A percentile compares a stretch with the other conserved stretches of the same genome.
phyloP scores from a whole-genome alignment of 306 rosid species.

The Spatholobus suberectus region DNA sequence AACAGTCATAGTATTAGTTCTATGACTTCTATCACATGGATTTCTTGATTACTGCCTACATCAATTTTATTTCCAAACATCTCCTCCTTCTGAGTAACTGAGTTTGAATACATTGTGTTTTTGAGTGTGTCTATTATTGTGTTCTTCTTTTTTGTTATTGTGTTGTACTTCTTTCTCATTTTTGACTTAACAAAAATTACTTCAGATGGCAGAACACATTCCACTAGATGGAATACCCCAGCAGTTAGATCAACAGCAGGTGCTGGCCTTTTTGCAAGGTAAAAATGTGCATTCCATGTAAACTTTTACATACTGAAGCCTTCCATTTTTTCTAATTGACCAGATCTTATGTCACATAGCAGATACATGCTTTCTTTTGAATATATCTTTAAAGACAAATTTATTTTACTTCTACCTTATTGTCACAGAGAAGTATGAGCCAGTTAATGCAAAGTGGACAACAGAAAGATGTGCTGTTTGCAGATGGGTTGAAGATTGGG shows the following conservation, averaged over 20 bases:
- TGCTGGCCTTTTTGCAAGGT: conserved; percentile 82
- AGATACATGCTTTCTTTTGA: conserved; percentile 29
- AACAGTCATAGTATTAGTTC: conserved; percentile 28
- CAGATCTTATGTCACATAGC: conserved; percentile 18
- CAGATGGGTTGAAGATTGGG: conserved; percentile 99
- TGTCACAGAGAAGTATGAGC: conserved; percentile 85
- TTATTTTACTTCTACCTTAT: conserved; percentile 38
- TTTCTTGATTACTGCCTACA: neutral
- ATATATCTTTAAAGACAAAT: conserved; percentile 32
- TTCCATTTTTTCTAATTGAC: conserved; percentile 26
- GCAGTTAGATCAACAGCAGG: conserved; percentile 68
- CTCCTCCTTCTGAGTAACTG: neutral
- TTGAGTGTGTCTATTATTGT: neutral
- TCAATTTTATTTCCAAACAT: neutral
- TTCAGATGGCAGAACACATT: conserved; percentile 74
- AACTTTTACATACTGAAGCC: conserved; percentile 31
- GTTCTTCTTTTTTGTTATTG: conserved; percentile 1
- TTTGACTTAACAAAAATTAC: conserved; percentile 40
- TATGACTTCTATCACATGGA: neutral
- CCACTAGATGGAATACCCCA: conserved; percentile 57
- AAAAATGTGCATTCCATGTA: conserved; percentile 35
- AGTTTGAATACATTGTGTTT: neutral
- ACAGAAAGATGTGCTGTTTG: conserved; percentile 97
- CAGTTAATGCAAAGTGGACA: conserved; percentile 88
- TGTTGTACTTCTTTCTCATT: conserved; percentile 33